Base-by-base conservation (phyloP, 2,329 filamentous ascomycete species). In the Arthrobotrys sinensis region DNA sequence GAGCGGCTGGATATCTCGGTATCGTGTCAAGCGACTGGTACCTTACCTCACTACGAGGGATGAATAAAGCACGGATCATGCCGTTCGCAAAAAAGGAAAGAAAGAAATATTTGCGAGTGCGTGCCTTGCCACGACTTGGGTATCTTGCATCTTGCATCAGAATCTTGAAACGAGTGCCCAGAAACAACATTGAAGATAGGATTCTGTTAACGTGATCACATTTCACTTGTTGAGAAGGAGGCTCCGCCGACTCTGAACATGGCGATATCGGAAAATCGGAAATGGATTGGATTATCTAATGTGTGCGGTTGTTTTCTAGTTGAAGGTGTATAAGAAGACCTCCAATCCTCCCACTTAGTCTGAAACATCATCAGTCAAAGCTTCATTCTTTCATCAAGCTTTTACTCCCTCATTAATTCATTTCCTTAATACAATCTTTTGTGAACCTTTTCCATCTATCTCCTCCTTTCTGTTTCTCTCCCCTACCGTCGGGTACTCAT, bases 301-400 rank as follows among this genome's bases (percentile, higher is more conserved):
- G 14, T 11, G 8, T 4, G 16, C 2, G 4, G 2, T 7, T 40
- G 5, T 24, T 16, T 43, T 28, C 5, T 8, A 8, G 10, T 24
- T 12, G 34, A 34, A 72, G n/a, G 16, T 45, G 45, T 72, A 72
- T 72, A 72, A 72, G 52, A 72, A 64, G 68, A 46, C 68, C 34
- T 8, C 24, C 7, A 55, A 28, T 34, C 38, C 36, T 50, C 57
- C 55, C 36, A 60, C 55, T 28, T 34, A 12, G 36, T 45, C 46
- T 64, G 68, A 72, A 72, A 72, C 68, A 65, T 64, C 21, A 34
- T 70, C 57, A 36, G 53, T 65, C 45, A 28, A 72, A 40, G 16
- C 21, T 46, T 46, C 55, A 60, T 65, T 72, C 57, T 65, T 73
- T 65, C 69, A 73, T 60, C 69, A 60, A 46, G 50, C 40, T 38